Evolutionary conservation across 1,284 basidiomycete species (phyloP), one percentile per base, ranked within the genome.

Genomic region (Puccinia horiana): DNA sequence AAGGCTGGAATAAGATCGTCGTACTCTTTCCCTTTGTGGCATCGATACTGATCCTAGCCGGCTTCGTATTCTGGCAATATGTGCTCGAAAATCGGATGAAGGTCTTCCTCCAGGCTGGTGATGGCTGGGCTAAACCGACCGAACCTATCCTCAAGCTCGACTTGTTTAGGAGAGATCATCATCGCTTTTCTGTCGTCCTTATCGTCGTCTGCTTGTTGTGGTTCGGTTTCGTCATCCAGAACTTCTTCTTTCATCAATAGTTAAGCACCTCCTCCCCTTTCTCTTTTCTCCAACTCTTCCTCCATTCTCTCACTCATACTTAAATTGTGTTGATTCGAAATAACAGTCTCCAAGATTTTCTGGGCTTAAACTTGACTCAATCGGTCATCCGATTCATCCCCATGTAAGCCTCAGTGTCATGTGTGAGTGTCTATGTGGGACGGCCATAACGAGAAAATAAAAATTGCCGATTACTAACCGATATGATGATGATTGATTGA

Each of bases 191-290:
- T 6, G 40, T 72, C 44, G 54, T 81, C 20, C 44, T 72, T 5
- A 42, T 56, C 23, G 67, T 81, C n/a, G 65, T 72, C 20, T 69
- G 69, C 14, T 44, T 81, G 26, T n/a, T 81, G 16, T 81, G 69
- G 67, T 73, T 81, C 29, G 67, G 67, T 37, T 81, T 73, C 56
- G 69, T 72, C 11, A 52, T 61, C 52, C 78, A 81, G 54, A 81
- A 73, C 69, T 81, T 72, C 65, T 81, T 81, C 54, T 56, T 81
- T 23, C 65, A 73, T 61, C 67, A 81, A 47, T 81, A 81, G 78
- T 81, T 73, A 32, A 70, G 47, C 58, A 42, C 32, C 32, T 35
- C 20, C 23, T 44, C 37, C 16, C 23, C 58, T 47, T 32, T 23
- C 11, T 8, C 16, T 26, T 40, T 4, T 37, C 44, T 35, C 40